Conservation (phyloP, 805 yeast species). For the Candida chauliodis region DNA sequence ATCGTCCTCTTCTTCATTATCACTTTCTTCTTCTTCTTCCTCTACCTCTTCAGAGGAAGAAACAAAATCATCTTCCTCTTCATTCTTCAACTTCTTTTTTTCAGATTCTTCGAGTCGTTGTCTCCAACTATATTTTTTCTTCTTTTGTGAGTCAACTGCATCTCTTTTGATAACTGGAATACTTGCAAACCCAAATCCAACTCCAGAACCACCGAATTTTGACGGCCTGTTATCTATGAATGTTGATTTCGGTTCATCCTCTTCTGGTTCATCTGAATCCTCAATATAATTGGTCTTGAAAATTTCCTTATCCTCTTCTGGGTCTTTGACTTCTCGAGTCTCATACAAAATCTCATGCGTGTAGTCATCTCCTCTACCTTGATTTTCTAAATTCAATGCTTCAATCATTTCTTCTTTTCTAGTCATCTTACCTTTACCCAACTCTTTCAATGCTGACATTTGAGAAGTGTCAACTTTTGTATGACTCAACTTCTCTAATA, state of each 20-base stretch:
- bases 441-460: conserved; percentile 67
- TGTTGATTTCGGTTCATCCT: conserved; percentile 21
- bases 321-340: conserved; percentile 58
- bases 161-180: conserved; percentile 43
- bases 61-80: conserved; percentile 62
- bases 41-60: conserved; percentile 31
- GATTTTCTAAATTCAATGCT: conserved; percentile 67
- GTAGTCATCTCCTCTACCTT: conserved; percentile 64
- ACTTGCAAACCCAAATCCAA: conserved; percentile 67
- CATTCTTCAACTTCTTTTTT: conserved; percentile 38
- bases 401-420: conserved; percentile 67
- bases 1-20: conserved; percentile 23
- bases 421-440: conserved; percentile 74
- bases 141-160: conserved; percentile 19
- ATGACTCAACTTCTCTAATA: conserved; percentile 67
- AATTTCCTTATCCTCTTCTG: conserved; percentile 27
- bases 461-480: conserved; percentile 68
- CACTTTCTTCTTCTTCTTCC: conserved; percentile 19
- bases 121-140: conserved; percentile 72
- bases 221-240: conserved; percentile 74
- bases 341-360: conserved; percentile 67
- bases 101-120: conserved; percentile 35
- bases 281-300: conserved; percentile 18
- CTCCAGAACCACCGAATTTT: conserved; percentile 55
- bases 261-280: conserved; percentile 19